Evolutionary conservation across 2,329 filamentous ascomycete genomes (phyloP).

Genomic region (Cercospora brassicicola): DNA sequence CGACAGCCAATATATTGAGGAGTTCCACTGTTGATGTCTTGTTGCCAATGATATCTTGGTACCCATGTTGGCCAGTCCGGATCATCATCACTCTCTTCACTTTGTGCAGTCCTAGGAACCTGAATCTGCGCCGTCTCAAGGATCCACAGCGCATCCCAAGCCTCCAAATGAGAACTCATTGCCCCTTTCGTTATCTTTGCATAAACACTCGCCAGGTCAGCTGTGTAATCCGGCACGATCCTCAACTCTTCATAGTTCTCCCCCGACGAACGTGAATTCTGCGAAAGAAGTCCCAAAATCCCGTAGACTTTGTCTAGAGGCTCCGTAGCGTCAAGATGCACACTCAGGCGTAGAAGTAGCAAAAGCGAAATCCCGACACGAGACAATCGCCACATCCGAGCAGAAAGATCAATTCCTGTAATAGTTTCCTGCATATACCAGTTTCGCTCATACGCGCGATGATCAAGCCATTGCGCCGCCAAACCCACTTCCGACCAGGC

Average conservation of each 20-base stretch:
- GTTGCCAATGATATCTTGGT: slow-evolving; percentile 9
- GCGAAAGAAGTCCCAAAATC: slow-evolving; percentile 7
- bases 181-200: slow-evolving; percentile 2
- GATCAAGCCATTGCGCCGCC: slow-evolving; percentile 12
- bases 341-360: neutral
- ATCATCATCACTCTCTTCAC: too few relatives aligned
- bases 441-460: neutral
- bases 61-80: slow-evolving; percentile 14
- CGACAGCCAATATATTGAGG: neutral
- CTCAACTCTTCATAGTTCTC: neutral
- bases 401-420: slow-evolving; percentile 2
- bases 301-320: slow-evolving; percentile 19
- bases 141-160: neutral
- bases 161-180: neutral
- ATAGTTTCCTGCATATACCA: neutral
- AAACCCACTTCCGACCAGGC: slow-evolving; percentile 7
- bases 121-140: neutral
- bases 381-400: slow-evolving; percentile 5
- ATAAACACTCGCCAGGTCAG: slow-evolving; percentile 4
- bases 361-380: neutral
- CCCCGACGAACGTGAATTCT: too few relatives aligned
- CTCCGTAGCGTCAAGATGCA: neutral
- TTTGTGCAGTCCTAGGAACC: neutral
- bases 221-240: slow-evolving; percentile 7
- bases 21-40: neutral